A percentile compares a stretch with the other conserved stretches of the same genome.
These are phyloP conservation scores for Aspergillus nidulans DNA, from an alignment of 495 filamentous ascomycete genomes.

Conservation along the genomic window DNA sequence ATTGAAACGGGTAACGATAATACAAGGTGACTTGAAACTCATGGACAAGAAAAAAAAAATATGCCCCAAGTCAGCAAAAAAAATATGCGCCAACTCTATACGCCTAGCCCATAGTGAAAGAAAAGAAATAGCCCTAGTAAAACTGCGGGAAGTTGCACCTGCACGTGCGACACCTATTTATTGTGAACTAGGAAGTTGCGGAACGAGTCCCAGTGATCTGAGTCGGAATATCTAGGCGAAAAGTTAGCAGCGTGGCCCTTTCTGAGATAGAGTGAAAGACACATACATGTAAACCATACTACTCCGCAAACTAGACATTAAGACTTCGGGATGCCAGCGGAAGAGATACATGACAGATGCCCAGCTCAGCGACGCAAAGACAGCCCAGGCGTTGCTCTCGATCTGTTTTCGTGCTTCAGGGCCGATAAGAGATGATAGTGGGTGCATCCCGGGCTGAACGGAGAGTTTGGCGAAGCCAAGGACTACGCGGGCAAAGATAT, in stretches of 20 bases:
- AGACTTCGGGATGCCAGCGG: slow-evolving; percentile 79
- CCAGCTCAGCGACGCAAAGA: slow-evolving; percentile 87
- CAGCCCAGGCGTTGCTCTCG: slow-evolving; percentile 73
- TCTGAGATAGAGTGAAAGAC: not conserved
- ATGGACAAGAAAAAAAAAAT: slow-evolving; percentile 3
- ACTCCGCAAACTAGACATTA: slow-evolving; percentile 85
- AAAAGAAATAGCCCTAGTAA: slow-evolving; percentile 8
- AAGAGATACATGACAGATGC: slow-evolving; percentile 94
- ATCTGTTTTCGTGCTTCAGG: slow-evolving; percentile 47
- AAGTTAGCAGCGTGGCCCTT: slow-evolving; percentile 19
- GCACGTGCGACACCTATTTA: no score
- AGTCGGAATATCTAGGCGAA: slow-evolving; percentile 55
- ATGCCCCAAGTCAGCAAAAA: slow-evolving; percentile 11
- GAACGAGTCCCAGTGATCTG: slow-evolving; percentile 79
- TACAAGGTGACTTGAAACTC: slow-evolving; percentile 17
- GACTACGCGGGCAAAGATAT: slow-evolving; percentile 89
- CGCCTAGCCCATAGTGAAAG: slow-evolving; percentile 21
- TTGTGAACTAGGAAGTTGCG: slow-evolving; percentile 78
- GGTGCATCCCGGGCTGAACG: slow-evolving; percentile 58
- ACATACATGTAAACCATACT: slow-evolving; percentile 98
- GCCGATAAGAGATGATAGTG: slow-evolving; percentile 38
- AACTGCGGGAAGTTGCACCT: not conserved
- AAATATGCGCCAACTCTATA: slow-evolving; percentile 27
- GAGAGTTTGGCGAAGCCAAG: slow-evolving; percentile 79
- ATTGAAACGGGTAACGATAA: slow-evolving; percentile 13